Conservation (phyloP, 179 eudicot species). For the Actinidia chinensis region DNA sequence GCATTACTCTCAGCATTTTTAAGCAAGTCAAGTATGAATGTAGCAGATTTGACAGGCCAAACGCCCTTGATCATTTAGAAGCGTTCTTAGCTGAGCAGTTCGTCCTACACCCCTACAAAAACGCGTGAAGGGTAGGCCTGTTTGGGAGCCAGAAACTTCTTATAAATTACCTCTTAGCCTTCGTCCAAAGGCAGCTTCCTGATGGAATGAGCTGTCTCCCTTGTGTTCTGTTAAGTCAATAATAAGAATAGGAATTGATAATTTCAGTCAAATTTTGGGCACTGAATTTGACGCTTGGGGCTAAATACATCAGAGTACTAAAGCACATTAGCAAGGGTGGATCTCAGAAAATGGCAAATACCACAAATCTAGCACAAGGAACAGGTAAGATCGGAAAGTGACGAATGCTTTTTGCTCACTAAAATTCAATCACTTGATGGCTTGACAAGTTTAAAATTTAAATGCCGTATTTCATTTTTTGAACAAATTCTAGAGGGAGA, state of each 20-base stretch:
- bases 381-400: no score
- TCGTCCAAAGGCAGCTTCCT: slow-evolving; percentile 46
- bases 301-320: neutral
- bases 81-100: slow-evolving; percentile 60
- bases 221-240: slow-evolving; percentile 35
- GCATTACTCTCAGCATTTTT: slow-evolving; percentile 65
- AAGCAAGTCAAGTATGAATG: slow-evolving; percentile 46
- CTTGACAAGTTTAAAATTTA: no score
- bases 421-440: no score
- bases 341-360: neutral
- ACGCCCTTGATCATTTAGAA: slow-evolving; percentile 59
- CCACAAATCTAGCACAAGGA: neutral
- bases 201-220: slow-evolving; percentile 58
- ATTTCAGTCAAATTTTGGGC: neutral
- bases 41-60: slow-evolving; percentile 59
- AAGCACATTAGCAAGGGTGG: no score
- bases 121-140: slow-evolving; percentile 60
- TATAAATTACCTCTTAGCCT: slow-evolving; percentile 58
- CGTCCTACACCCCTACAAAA: slow-evolving; percentile 56
- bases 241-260: neutral
- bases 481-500: no score
- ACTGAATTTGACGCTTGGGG: neutral
- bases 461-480: no score
- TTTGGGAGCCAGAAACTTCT: slow-evolving; percentile 55
- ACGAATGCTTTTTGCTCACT: no score